Conservation (phyloP, 352 stramenopile species). For the Pythium utonaiense region DNA sequence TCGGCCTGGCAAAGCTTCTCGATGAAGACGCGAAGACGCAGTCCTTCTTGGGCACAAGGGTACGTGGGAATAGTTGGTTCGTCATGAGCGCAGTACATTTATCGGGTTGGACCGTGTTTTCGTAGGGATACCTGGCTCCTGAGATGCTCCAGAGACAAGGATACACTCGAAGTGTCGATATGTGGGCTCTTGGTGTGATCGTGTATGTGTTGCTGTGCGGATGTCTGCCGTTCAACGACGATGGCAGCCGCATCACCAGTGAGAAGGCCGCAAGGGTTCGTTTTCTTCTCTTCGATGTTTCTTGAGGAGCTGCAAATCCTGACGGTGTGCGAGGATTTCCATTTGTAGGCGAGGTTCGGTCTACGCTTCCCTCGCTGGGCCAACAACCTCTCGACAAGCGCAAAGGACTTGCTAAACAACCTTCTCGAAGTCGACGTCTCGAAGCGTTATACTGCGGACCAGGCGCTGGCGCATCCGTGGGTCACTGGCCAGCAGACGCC, state of each 20-base stretch:
- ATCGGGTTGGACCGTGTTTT: too few species aligned
- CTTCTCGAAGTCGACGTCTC: constrained; percentile 77
- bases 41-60: constrained; percentile 78
- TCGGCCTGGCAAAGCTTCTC: constrained; percentile 95
- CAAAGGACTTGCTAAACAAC: constrained; percentile 82
- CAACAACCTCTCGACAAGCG: constrained; percentile 75
- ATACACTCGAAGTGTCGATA: constrained; percentile 97
- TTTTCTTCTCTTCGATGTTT: not conserved
- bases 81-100: too few species aligned
- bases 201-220: constrained; percentile 97
- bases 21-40: constrained; percentile 76
- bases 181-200: constrained; percentile 98
- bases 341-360: constrained; percentile 88
- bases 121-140: constrained; percentile 94
- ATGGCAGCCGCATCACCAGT: constrained; percentile 85
- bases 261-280: constrained; percentile 66
- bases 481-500: constrained; percentile 81
- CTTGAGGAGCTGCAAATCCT: not conserved
- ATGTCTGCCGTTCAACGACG: constrained; percentile 98
- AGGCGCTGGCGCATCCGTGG: constrained; percentile 81
- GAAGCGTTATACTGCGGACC: constrained; percentile 79
- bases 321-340: not conserved
- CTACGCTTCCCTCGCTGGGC: constrained; percentile 94
- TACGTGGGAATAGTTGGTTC: too few species aligned
- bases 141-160: constrained; percentile 97